phyloP scores from a whole-genome alignment of 129 eudicot genomes.

The Artemisia argyi region DNA sequence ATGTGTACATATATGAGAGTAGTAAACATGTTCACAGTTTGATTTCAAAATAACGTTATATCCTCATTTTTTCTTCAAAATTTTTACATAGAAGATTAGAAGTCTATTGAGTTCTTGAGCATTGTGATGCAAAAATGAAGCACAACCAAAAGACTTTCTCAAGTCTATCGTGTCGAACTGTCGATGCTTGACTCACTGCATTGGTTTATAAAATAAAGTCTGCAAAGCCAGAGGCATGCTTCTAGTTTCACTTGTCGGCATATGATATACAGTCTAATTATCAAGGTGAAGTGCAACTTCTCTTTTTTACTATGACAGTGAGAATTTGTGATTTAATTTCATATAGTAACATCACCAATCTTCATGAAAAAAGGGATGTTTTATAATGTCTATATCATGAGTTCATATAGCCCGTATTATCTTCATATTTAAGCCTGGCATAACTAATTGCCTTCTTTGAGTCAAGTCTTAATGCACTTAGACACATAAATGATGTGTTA shows the following conservation, averaged over 20 bases:
- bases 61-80: slow-evolving; percentile 99
- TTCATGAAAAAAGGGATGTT: too few relatives aligned
- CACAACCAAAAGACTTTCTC: slow-evolving; percentile 96
- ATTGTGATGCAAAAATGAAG: slow-evolving; percentile 95
- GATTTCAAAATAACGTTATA: slow-evolving; percentile 27
- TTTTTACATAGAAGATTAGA: slow-evolving; percentile 95
- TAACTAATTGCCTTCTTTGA: too few relatives aligned
- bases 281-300: too few relatives aligned
- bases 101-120: slow-evolving; percentile 96
- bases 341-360: too few relatives aligned
- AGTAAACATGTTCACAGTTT: slow-evolving; percentile 14
- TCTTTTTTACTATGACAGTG: too few relatives aligned
- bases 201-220: slow-evolving; percentile 90
- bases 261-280: too few relatives aligned
- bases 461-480: too few relatives aligned
- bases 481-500: too few relatives aligned
- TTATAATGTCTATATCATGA: too few relatives aligned
- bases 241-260: slow-evolving; percentile 6
- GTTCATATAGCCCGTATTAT: too few relatives aligned
- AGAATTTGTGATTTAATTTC: too few relatives aligned
- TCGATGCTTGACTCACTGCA: slow-evolving; percentile 87
- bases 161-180: slow-evolving; percentile 89
- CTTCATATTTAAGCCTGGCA: too few relatives aligned
- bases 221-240: slow-evolving; percentile 94
- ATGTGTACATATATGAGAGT: slow-evolving; percentile 9